These are phyloP conservation scores for Musa beccarii DNA, from an alignment of 176 grass and related monocot species.

Conservation along the genomic window DNA sequence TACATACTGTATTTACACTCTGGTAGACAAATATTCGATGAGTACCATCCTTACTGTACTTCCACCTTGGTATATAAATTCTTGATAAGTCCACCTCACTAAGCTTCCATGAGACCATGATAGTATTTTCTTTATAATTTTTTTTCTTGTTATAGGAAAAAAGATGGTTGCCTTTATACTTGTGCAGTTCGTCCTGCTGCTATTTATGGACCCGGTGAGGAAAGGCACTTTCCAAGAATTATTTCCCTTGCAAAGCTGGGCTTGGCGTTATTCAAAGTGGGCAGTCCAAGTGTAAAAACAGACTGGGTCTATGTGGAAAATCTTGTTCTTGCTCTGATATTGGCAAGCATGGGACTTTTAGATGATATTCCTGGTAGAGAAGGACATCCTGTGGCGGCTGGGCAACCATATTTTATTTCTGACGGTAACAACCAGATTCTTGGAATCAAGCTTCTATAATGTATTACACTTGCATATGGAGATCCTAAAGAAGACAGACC, in stretches of 20 bases:
- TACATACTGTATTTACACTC: too few relatives aligned
- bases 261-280: constrained; percentile 64
- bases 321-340: constrained; percentile 86
- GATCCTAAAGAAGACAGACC: not conserved
- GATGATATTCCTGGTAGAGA: constrained; percentile 64
- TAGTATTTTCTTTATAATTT: not conserved
- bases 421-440: constrained; percentile 56
- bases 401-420: constrained; percentile 86
- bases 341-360: constrained; percentile 73
- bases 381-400: constrained; percentile 59
- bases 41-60: too few relatives aligned
- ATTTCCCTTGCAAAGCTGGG: constrained; percentile 86
- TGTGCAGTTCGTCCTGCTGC: constrained; percentile 80
- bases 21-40: too few relatives aligned
- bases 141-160: constrained; percentile 21
- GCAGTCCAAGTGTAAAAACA: constrained; percentile 60
- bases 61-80: too few relatives aligned
- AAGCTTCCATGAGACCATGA: not conserved
- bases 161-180: constrained; percentile 57
- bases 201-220: constrained; percentile 89
- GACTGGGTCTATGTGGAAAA: constrained; percentile 95
- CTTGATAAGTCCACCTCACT: too few relatives aligned
- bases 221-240: constrained; percentile 83
- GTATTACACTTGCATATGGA: not conserved
- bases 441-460: not conserved